A percentile compares a stretch with the other conserved stretches of the same genome.
Conservation (phyloP, 768 basidiomycete species). For the Mycena capillaripes region DNA sequence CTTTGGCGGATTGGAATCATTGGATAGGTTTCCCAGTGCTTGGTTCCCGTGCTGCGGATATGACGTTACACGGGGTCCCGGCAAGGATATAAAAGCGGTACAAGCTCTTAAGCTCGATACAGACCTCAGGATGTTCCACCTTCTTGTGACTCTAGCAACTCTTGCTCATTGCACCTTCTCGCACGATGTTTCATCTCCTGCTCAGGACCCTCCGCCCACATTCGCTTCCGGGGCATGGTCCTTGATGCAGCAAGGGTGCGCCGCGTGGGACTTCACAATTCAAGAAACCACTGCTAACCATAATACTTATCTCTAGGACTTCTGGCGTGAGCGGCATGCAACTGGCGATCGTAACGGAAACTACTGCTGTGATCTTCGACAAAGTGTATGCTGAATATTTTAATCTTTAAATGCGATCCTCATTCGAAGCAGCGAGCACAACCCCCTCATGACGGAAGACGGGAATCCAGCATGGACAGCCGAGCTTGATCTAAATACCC, state of each 20-base stretch:
- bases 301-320: constrained; percentile 30
- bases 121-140: constrained; percentile 18
- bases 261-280: constrained; percentile 8
- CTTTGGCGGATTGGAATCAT: too few relatives aligned
- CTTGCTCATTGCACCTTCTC: constrained; percentile 10
- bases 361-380: constrained; percentile 38
- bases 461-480: constrained; percentile 61
- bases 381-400: constrained; percentile 37
- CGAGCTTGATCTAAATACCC: constrained; percentile 58
- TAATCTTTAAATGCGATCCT: constrained; percentile 6
- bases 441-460: constrained; percentile 53
- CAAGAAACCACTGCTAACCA: neutral
- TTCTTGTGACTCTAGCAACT: constrained; percentile 21
- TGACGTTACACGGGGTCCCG: too few relatives aligned
- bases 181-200: constrained; percentile 21
- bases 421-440: constrained; percentile 51
- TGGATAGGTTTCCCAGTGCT: too few relatives aligned
- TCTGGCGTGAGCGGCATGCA: constrained; percentile 40
- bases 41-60: too few relatives aligned
- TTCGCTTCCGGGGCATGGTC: constrained; percentile 24
- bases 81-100: too few relatives aligned
- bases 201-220: constrained; percentile 17
- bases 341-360: constrained; percentile 36
- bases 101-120: too few relatives aligned
- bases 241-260: constrained; percentile 23